A percentile compares a stretch with the other conserved stretches of the same genome.
Conservation (phyloP, 345 rosid genomes). For the Physaria fendleri region DNA sequence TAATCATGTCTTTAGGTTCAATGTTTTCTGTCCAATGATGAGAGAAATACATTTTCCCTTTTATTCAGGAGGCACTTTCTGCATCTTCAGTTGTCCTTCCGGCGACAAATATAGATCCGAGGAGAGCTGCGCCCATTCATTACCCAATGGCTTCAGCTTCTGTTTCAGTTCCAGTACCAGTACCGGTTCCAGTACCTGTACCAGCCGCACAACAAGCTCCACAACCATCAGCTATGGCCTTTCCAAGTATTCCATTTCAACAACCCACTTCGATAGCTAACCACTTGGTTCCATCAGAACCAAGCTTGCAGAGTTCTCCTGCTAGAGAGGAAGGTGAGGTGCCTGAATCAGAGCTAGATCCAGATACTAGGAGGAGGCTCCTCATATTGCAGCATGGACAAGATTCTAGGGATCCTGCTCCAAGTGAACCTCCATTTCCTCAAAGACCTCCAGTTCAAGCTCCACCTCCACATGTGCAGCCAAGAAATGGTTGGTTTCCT, state of each 20-base stretch:
- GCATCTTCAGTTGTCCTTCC: slow-evolving; percentile 53
- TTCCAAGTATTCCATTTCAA: slow-evolving; percentile 50
- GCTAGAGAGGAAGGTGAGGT: slow-evolving; percentile 99
- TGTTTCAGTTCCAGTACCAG: slow-evolving; percentile 45
- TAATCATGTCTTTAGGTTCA: not conserved
- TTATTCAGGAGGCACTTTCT: slow-evolving; percentile 69
- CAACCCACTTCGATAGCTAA: slow-evolving; percentile 48
- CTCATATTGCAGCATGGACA: slow-evolving; percentile 98
- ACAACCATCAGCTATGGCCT: slow-evolving; percentile 44
- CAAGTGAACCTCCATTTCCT: slow-evolving; percentile 66
- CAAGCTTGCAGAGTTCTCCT: slow-evolving; percentile 81
- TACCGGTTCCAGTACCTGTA: slow-evolving; percentile 29
- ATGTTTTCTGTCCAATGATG: not conserved
- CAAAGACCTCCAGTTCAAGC: slow-evolving; percentile 56
- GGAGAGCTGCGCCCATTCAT: slow-evolving; percentile 51
- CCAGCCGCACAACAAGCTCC: slow-evolving; percentile 29
- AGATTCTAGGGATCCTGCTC: slow-evolving; percentile 67
- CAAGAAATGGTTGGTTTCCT: slow-evolving; percentile 72
- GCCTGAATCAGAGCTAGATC: slow-evolving; percentile 97
- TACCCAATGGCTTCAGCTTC: slow-evolving; percentile 49
- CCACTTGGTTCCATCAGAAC: slow-evolving; percentile 59
- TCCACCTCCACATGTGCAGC: slow-evolving; percentile 53
- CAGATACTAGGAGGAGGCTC: slow-evolving; percentile 92
- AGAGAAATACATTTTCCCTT: not conserved
- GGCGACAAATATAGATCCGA: slow-evolving; percentile 52